These are phyloP conservation scores for Prunus yedoensis DNA, from an alignment of 331 rosid species.

Conservation along the genomic window DNA sequence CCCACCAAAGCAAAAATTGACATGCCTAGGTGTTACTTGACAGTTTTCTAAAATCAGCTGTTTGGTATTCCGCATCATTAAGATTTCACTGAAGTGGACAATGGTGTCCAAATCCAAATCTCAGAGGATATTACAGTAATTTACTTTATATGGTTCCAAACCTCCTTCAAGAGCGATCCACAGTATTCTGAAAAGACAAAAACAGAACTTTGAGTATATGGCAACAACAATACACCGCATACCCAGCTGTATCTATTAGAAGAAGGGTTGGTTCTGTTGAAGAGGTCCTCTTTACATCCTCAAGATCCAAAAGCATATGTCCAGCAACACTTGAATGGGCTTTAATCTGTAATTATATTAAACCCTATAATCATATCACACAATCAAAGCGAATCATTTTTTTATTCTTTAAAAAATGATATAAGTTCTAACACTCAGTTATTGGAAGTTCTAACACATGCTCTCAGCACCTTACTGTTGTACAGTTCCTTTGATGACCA, in stretches of 20 bases:
- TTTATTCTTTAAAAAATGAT: neutral
- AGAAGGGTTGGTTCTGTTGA: constrained; percentile 88
- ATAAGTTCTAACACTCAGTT: constrained; percentile 7
- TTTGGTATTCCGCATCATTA: neutral
- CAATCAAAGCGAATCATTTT: neutral
- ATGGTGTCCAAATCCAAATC: neutral
- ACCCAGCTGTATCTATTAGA: constrained; percentile 94
- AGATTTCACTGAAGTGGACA: neutral
- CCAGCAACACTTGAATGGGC: constrained; percentile 93
- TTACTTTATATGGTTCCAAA: neutral
- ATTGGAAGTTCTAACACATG: constrained; percentile 21
- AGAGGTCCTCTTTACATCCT: constrained; percentile 72
- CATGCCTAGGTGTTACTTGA: neutral
- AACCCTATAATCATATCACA: neutral
- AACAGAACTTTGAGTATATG: constrained; percentile 8
- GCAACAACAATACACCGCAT: constrained; percentile 34
- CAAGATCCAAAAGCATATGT: constrained; percentile 76
- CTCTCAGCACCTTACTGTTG: constrained; percentile 74
- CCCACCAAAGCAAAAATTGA: neutral
- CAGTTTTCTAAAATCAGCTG: neutral
- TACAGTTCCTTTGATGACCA: constrained; percentile 98
- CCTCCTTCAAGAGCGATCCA: constrained; percentile 21
- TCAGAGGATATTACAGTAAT: neutral
- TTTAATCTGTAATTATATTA: constrained; percentile 51
- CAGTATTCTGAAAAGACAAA: constrained; percentile 10